phyloP scores from a whole-genome alignment of 2,329 filamentous ascomycete species.

The Incumbomyces delicatus region DNA sequence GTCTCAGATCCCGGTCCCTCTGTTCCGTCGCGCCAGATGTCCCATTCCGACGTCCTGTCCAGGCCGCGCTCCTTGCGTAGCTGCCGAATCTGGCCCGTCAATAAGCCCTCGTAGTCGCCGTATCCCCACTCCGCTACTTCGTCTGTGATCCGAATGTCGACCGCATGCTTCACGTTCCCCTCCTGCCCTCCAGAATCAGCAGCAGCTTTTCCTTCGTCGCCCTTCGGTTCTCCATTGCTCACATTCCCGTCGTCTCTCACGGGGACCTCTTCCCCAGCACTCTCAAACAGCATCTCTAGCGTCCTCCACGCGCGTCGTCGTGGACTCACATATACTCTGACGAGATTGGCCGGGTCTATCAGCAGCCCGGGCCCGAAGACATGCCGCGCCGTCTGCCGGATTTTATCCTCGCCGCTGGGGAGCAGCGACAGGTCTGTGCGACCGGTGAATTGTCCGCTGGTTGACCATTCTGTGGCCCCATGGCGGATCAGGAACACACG shows the following conservation, averaged over 20 bases:
- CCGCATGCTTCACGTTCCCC: conserved; percentile 6
- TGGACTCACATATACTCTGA: conserved; percentile 42
- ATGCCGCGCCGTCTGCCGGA: conserved; percentile 33
- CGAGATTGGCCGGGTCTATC: conserved; percentile 41
- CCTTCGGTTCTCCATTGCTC: too few species aligned
- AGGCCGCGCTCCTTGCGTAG: conserved; percentile 39
- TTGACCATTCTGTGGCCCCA: conserved; percentile 40
- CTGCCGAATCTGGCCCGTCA: conserved; percentile 40
- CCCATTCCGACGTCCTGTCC: conserved; percentile 41
- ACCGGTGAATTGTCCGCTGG: conserved; percentile 39
- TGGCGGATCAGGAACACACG: conserved; percentile 19
- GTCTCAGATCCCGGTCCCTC: conserved; percentile 35
- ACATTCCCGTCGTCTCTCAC: neutral
- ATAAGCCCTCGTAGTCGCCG: conserved; percentile 52
- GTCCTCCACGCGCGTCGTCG: conserved; percentile 40
- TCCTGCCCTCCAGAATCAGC: too few species aligned
- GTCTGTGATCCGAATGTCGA: conserved; percentile 40
- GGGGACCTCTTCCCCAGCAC: conserved; percentile 27
- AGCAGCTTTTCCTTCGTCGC: too few species aligned
- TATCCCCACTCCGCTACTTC: conserved; percentile 53
- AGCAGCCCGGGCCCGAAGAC: conserved; percentile 43
- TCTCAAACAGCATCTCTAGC: conserved; percentile 31
- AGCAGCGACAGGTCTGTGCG: conserved; percentile 37
- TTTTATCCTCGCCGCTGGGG: conserved; percentile 33
- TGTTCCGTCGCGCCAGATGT: conserved; percentile 51